Percentiles rank a stretch among this genome's conserved stretches.
These are phyloP conservation scores for Chlamydomonas eustigma DNA, from an alignment of 139 green algal species.

Conservation along the genomic window DNA sequence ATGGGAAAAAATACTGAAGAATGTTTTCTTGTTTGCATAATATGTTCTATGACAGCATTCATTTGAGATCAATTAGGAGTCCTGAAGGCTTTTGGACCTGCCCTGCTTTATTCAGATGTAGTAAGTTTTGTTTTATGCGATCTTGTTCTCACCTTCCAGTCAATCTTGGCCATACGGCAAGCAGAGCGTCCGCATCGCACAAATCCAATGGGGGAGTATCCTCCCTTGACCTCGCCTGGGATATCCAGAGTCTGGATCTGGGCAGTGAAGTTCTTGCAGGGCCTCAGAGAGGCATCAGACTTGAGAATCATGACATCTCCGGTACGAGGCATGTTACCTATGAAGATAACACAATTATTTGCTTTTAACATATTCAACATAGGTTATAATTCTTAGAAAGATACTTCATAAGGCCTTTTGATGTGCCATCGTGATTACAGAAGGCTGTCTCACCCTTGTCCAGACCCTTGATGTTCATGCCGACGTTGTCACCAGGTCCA, in stretches of 20 bases:
- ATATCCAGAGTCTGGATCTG: conserved; percentile 93
- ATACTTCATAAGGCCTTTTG: too few species aligned
- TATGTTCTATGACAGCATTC: too few species aligned
- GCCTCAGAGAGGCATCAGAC: conserved; percentile 76
- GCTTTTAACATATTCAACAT: too few species aligned
- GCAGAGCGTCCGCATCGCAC: conserved; percentile 84
- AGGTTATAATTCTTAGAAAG: too few species aligned
- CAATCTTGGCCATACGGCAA: conserved; percentile 76
- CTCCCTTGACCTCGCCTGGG: conserved; percentile 84
- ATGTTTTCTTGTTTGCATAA: neutral
- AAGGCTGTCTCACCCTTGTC: conserved; percentile 77
- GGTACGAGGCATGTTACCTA: conserved; percentile 80
- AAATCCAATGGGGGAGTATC: conserved; percentile 90
- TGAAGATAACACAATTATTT: too few species aligned
- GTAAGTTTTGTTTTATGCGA: too few species aligned
- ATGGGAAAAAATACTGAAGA: too few species aligned
- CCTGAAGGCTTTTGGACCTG: too few species aligned
- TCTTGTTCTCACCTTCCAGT: too few species aligned
- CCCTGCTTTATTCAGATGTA: too few species aligned
- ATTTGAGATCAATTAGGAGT: too few species aligned
- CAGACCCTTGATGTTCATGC: conserved; percentile 98
- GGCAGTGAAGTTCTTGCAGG: conserved; percentile 77
- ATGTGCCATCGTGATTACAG: too few species aligned
- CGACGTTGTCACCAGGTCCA: conserved; percentile 96
- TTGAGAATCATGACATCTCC: conserved; percentile 92